Base-by-base conservation (phyloP, 1,139 yeast species). In the Taphrina betulina region DNA sequence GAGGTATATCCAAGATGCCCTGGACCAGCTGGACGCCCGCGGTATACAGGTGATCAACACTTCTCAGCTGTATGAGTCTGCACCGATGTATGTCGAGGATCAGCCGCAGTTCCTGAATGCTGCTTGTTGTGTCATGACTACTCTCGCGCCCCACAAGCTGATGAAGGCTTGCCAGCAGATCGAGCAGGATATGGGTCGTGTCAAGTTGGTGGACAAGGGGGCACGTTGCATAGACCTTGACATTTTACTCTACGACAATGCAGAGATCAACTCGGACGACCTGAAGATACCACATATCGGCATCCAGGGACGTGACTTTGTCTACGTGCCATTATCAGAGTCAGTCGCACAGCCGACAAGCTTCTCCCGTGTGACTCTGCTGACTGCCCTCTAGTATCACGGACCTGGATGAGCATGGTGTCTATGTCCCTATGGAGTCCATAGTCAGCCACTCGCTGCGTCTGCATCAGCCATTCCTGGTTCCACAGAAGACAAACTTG, bases 221-320 rank as follows among this genome's bases (percentile, higher is more conserved):
- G 98, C 98, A 4, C 75, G 99, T 59, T 72, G 85, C 7, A 86
- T 92, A 57, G 99, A 92, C 66, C 75, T 92, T 59, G 99, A 92
- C 69, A 87, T 92, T 20, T 64, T 92, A 12, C 71, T 92, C 22
- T 89, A 81, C 64, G 94, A 82, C 65, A 78, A 80, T 55, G 64
- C 75, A 26, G 76, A 78, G 7, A 60, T 73, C 1, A 84, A 83
- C 65, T 56, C 65, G 20, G 59, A 53, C 17, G 54, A 57, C 7
- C 76, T 92, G 63, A 78, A 78, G 26, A 75, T 92, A 17, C 99
- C 98, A 0, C 99, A 92, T 69, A 80, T 83, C 41, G 77, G 87
- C 54, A 85, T 92, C 89, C 75, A 88, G 55, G 95, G 89, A 62
- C 77, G 99, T 59, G 79, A 90, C 0, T 92, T 92, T 75, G 99